Conservation (phyloP, 345 rosid genomes). For the Rhodomyrtus tomentosa region DNA sequence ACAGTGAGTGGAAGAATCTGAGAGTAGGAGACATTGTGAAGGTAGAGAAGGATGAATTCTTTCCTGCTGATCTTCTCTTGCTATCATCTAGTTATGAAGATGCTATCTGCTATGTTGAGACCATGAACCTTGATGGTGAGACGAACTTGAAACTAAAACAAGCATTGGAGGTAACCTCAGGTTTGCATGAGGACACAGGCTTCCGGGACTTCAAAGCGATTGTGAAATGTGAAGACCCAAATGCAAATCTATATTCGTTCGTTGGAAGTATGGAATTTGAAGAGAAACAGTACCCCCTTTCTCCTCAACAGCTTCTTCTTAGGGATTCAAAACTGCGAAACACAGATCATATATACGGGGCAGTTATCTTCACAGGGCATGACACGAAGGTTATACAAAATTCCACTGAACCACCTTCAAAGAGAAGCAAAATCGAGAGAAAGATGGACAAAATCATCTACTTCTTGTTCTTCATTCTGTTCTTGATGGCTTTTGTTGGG, state of each 20-base stretch:
- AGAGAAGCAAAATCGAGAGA: constrained; percentile 78
- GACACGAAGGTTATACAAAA: constrained; percentile 94
- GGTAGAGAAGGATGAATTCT: constrained; percentile 75
- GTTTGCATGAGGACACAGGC: constrained; percentile 46
- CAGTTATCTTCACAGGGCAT: constrained; percentile 73
- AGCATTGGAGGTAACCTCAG: constrained; percentile 61
- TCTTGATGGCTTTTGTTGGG: constrained; percentile 44
- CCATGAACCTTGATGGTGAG: constrained; percentile 96
- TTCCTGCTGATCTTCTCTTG: constrained; percentile 76
- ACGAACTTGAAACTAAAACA: constrained; percentile 82
- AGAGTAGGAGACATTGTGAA: constrained; percentile 79
- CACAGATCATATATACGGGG: constrained; percentile 73
- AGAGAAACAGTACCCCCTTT: constrained; percentile 48
- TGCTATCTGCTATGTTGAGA: constrained; percentile 83
- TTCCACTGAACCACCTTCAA: constrained; percentile 74
- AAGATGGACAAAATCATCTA: constrained; percentile 76
- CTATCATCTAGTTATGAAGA: constrained; percentile 79
- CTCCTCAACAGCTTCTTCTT: constrained; percentile 75
- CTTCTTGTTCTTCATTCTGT: constrained; percentile 44
- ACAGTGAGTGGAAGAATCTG: constrained; percentile 55
- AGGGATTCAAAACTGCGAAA: constrained; percentile 83
- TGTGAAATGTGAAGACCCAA: constrained; percentile 85
- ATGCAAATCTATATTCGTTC: constrained; percentile 75
- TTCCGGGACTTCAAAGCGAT: constrained; percentile 50
- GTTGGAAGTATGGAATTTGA: constrained; percentile 63